Base-by-base conservation (phyloP, 2,329 filamentous ascomycete genomes). In the Sclerotiophoma versabilis region DNA sequence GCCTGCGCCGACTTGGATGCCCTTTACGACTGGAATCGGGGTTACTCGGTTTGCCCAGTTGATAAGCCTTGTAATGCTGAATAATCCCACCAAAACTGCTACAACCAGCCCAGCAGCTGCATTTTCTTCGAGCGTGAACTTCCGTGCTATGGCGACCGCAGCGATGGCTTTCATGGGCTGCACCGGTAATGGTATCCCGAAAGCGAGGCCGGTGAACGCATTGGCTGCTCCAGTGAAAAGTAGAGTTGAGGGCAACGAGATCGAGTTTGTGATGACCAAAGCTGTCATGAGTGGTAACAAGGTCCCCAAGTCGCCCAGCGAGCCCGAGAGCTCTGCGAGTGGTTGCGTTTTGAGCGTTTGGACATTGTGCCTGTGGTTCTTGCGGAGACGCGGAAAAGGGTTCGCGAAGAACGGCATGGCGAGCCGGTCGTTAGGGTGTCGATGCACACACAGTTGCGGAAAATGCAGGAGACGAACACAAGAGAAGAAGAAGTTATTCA, bases 121-220 rank as follows among this genome's bases (percentile, higher is more conserved):
- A 34, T 90, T 93, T 59, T 92, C 84, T 41, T 84, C 84, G 15
- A 87, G 81, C 1, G 84, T 85, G 59, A 91, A 87, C 25, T 79
- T 80, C 10, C 85, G 82, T 6, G 88, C 82, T 53, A 97, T 91
- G n/a, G 92, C 91, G 0, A 96, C 90, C 0, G 93, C 91, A 5
- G 93, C 93, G 57, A 98, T 96, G 30, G 93, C 93, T 82, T 89
- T 89, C 87, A 89, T 89, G 0, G 93, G 93, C 77, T 97, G 93
- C 0, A 97, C 92, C 0, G 93, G 93, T 3, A 97, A 77, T 2
- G 93, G 93, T 33, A 98, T 89, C 6, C 93, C 93, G 68, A 97
- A 98, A 26, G 88, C 76, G 1, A 87, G 70, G 15, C 93, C 95
- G 0, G 93, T 96, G 11, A 90, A 68, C 49, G 97, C 85, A 68